A percentile compares a stretch with the other conserved stretches of the same genome.
phyloP scores from a whole-genome alignment of 2,329 filamentous ascomycete species.

The Alternaria rosae region DNA sequence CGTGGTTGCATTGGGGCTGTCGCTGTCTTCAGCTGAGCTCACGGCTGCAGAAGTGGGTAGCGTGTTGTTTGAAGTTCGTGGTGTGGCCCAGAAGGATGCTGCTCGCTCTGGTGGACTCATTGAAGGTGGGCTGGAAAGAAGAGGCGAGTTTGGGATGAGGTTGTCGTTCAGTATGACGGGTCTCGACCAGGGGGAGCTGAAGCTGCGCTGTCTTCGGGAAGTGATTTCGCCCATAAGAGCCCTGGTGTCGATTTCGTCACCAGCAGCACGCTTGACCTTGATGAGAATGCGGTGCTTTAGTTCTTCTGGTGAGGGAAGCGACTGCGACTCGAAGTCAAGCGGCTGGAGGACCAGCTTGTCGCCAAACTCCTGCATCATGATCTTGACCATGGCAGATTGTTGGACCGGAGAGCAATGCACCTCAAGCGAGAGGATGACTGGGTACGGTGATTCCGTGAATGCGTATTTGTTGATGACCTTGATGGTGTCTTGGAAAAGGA shows the following conservation, averaged over 20 bases:
- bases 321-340: slow-evolving; percentile 70
- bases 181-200: slow-evolving; percentile 78
- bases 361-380: slow-evolving; percentile 85
- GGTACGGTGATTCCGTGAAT: slow-evolving; percentile 85
- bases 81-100: slow-evolving; percentile 56
- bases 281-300: slow-evolving; percentile 84
- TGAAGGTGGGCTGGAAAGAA: slow-evolving; percentile 61
- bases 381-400: slow-evolving; percentile 86
- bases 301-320: slow-evolving; percentile 84
- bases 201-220: slow-evolving; percentile 64
- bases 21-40: slow-evolving; percentile 79
- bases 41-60: slow-evolving; percentile 61
- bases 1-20: slow-evolving; percentile 66
- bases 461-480: slow-evolving; percentile 94
- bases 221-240: slow-evolving; percentile 45
- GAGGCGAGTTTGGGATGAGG: slow-evolving; percentile 57
- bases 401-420: slow-evolving; percentile 88
- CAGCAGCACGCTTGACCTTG: slow-evolving; percentile 86
- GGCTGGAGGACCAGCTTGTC: slow-evolving; percentile 79
- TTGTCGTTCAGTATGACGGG: slow-evolving; percentile 67
- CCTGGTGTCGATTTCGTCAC: slow-evolving; percentile 51
- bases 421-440: slow-evolving; percentile 92
- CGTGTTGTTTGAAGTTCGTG: slow-evolving; percentile 63
- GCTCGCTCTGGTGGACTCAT: slow-evolving; percentile 60
- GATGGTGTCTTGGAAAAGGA: slow-evolving; percentile 91